Evolutionary conservation across 2,329 filamentous ascomycete species (phyloP).

Genomic region (Fusarium staphyleae): DNA sequence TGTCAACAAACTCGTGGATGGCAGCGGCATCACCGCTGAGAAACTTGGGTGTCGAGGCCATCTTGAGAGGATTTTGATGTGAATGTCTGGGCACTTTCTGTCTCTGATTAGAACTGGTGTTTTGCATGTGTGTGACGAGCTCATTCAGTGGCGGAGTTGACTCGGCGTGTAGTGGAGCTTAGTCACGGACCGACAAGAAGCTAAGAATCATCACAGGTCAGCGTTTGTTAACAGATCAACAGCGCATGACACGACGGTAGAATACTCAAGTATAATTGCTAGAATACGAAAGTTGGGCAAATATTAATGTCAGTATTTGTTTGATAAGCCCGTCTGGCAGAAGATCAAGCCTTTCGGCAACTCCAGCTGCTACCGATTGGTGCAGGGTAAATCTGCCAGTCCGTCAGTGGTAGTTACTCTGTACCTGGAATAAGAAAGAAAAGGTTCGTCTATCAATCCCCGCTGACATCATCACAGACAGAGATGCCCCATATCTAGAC

Average conservation of each 20-base stretch:
- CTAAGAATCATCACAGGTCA: background rate
- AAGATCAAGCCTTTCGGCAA: background rate
- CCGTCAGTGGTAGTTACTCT: no score
- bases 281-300: no score
- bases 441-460: background rate
- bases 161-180: conserved; percentile 9
- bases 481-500: background rate
- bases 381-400: background rate
- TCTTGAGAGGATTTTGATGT: conserved; percentile 4
- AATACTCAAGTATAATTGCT: no score
- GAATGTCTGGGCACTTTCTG: background rate
- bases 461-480: conserved; percentile 10
- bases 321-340: background rate
- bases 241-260: no score
- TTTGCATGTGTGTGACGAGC: conserved; percentile 1
- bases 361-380: background rate
- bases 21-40: conserved; percentile 80
- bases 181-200: conserved; percentile 13
- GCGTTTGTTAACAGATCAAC: background rate
- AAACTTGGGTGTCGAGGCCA: conserved; percentile 58
- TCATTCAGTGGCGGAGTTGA: background rate
- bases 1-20: conserved; percentile 83
- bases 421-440: background rate
- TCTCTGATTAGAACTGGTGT: background rate
- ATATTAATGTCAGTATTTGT: background rate